phyloP scores from a whole-genome alignment of 768 basidiomycete species.

The Holtermanniella nyarrowii region DNA sequence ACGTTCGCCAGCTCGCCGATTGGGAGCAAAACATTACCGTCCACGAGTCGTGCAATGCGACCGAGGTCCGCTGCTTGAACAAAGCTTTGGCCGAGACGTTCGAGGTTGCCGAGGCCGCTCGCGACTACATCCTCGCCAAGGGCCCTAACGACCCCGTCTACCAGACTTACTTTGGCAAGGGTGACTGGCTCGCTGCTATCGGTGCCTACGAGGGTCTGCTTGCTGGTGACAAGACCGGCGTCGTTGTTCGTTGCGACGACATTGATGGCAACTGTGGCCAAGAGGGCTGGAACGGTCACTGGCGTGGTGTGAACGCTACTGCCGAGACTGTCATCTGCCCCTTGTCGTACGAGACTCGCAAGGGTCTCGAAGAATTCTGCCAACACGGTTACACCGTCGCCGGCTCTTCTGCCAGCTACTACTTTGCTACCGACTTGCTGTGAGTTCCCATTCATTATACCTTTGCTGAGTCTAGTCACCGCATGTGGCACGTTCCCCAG shows the following conservation, averaged over 20 bases:
- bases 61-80: conserved; percentile 24
- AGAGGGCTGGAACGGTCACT: conserved; percentile 38
- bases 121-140: conserved; percentile 18
- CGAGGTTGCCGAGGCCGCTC: neutral
- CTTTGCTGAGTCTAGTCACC: conserved; percentile 15
- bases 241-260: conserved; percentile 37
- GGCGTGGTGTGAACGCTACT: conserved; percentile 38
- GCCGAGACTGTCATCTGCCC: conserved; percentile 39
- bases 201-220: conserved; percentile 28
- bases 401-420: conserved; percentile 19
- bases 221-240: conserved; percentile 31
- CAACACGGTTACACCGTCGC: conserved; percentile 26
- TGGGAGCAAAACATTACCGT: conserved; percentile 20
- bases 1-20: neutral
- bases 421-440: conserved; percentile 35
- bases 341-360: conserved; percentile 28
- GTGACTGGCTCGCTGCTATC: conserved; percentile 17
- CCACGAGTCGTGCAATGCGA: conserved; percentile 30
- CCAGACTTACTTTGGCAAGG: conserved; percentile 35
- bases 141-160: conserved; percentile 31
- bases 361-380: conserved; percentile 28
- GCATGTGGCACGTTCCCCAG: conserved; percentile 35
- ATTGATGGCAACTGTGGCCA: conserved; percentile 32
- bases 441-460: conserved; percentile 1
- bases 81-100: conserved; percentile 15